A percentile compares a stretch with the other conserved stretches of the same genome.
Evolutionary conservation across 1,139 yeast species (phyloP).

Genomic region (Taphrina wiesneri): DNA sequence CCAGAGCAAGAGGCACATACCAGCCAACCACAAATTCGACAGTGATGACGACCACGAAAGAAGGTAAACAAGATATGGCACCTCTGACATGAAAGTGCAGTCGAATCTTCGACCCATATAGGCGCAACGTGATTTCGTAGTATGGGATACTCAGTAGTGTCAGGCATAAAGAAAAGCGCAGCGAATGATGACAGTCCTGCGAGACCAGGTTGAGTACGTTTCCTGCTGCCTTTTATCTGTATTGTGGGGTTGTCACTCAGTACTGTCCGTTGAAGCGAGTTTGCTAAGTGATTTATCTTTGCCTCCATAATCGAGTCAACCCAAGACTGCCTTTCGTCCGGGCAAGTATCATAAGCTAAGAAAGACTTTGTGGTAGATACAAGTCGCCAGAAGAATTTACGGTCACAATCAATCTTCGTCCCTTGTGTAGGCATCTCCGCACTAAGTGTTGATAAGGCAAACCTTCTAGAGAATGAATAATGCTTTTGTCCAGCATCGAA

Average conservation of each 20-base stretch:
- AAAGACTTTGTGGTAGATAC: background rate
- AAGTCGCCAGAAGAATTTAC: conserved; percentile 9
- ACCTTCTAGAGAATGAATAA: conserved; percentile 11
- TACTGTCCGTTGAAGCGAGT: background rate
- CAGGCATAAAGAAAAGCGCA: background rate
- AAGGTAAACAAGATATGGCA: conserved; percentile 10
- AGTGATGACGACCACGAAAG: conserved; percentile 31
- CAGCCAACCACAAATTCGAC: conserved; percentile 27
- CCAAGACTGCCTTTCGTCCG: conserved; percentile 5
- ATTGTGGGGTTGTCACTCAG: background rate
- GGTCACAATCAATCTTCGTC: background rate
- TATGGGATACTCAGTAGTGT: background rate
- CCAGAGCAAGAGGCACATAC: conserved; percentile 28
- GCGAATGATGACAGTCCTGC: background rate
- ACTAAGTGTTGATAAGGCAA: background rate
- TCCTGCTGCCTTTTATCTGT: background rate
- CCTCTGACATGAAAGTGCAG: background rate
- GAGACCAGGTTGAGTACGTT: background rate
- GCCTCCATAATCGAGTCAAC: conserved; percentile 4
- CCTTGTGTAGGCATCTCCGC: background rate
- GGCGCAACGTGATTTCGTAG: conserved; percentile 19
- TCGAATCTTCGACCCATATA: conserved; percentile 21
- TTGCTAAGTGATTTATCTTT: background rate
- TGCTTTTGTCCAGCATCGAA: background rate
- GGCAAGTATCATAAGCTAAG: background rate